Conservation (phyloP, 2,329 filamentous ascomycete genomes). For the Scorias spongiosa region DNA sequence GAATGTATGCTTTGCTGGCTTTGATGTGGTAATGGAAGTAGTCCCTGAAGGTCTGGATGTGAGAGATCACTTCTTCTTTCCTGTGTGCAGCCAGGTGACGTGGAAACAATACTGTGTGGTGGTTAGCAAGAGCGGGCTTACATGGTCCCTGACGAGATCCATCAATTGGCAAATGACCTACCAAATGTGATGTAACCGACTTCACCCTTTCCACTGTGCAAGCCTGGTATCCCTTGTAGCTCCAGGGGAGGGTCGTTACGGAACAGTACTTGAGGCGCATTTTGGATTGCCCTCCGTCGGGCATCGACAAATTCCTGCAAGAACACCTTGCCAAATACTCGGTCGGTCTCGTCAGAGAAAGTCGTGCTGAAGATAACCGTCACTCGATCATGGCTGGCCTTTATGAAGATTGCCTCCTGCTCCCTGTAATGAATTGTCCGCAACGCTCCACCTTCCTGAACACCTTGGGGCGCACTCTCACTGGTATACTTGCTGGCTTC, state of each 20-base stretch:
- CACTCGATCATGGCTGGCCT: constrained; percentile 91
- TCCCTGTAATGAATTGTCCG: constrained; percentile 98
- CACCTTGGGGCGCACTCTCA: constrained; percentile 82
- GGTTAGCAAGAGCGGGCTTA: constrained; percentile 8
- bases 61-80: constrained; percentile 89
- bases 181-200: constrained; percentile 98
- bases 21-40: constrained; percentile 99
- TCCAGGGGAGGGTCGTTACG: constrained; percentile 87
- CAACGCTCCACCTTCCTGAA: constrained; percentile 77
- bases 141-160: too few species aligned
- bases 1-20: constrained; percentile 97
- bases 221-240: constrained; percentile 71
- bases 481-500: constrained; percentile 85
- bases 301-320: constrained; percentile 98
- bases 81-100: constrained; percentile 82
- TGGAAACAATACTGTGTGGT: constrained; percentile 66
- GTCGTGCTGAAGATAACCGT: constrained; percentile 98
- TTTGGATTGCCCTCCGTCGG: constrained; percentile 85
- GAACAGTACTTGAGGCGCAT: constrained; percentile 94
- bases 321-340: constrained; percentile 96
- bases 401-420: constrained; percentile 97
- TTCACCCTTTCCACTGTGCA: constrained; percentile 64
- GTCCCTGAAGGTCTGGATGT: constrained; percentile 98
- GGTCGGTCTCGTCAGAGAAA: constrained; percentile 93
- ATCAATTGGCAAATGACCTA: constrained; percentile 29